Evolutionary conservation across 805 yeast species (phyloP), one percentile per base, ranked within the genome.

Genomic region (Yamadazyma paraphyllophila): DNA sequence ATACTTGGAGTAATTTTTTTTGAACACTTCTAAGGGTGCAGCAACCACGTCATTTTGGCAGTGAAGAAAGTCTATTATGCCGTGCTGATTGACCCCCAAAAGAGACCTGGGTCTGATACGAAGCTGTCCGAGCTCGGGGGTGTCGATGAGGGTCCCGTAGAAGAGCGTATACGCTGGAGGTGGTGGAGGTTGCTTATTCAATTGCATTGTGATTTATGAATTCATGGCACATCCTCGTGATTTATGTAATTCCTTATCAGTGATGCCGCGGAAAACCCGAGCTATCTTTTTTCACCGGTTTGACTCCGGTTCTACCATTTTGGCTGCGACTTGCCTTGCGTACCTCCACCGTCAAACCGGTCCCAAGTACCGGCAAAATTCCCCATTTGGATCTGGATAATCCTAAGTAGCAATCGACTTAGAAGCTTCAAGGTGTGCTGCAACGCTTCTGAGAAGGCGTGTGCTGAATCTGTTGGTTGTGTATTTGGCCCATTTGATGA

Each of bases 131-230:
- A 86, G 59, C 1, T 41, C 50, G 1, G 94, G 90, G 0, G 92
- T 82, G 60, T 88, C 94, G 9, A 84, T 76, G 47, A 87, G 74
- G 1, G 90, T 82, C 4, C 95, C 96, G 52, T 73, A 74, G 62
- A 77, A 84, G 3, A 83, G 68, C 0, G 78, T 73, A 54, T 69
- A 69, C 10, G 24, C 24, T 20, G 52, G 56, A 9, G 31, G 31
- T 29, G 24, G 24, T 29, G 31, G 31, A n/a, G 17, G 31, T 7
- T 29, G 13, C 7, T 29, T 29, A n/a, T 29, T 29, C 13, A n/a
- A 29, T 11, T 11, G 11, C 31, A 29, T 29, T 29, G 7, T 11
- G 4, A 29, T 29, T 29, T 29, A 29, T n/a, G 13, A 29, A 4
- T 20, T 20, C 24, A 20, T 10, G 31, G 31, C 31, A 29, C 13